Base-by-base conservation (phyloP, 148 eudicot species). In the Silene latifolia region DNA sequence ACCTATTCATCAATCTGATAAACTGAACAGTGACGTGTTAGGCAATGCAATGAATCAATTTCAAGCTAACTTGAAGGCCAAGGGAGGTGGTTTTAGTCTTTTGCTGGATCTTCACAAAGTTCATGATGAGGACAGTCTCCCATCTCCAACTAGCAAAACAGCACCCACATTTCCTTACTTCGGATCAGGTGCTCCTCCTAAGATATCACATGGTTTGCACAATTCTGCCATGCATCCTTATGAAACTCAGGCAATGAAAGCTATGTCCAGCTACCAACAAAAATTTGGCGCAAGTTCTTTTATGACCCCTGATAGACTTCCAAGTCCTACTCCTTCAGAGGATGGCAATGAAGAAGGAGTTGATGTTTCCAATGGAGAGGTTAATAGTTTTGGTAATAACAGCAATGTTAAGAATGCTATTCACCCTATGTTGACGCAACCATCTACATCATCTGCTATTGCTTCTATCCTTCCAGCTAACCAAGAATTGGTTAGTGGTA, bases 261-360 rank as follows among this genome's bases (percentile, higher is more conserved):
- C 96, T 73, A 86, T 92, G 71, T 89, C 99, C 24, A 81, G 89
- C 24, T 95, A 95, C 87, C 99, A 95, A 73, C 97, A 95, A 72
- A 95, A 93, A 83, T 95, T 92, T 83, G 87, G 88, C 27, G 83
- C 81, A 74, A 84, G 81, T 79, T 78, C 96, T 23, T 87, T 89
- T 60, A 54, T 73, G 56, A 76, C 86, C 72, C 72, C 77, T 56
- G 96, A 92, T 61, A 84, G 80, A 69, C 94, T 95, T 78, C 99
- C 99, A 9, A 95, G 99, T 76, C 99, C 99, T 63, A 95, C 99
- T 74, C 99, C 98, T 74, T 92, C 97, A 21, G 94, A 90, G 76
- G 97, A 89, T 46, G 82, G 88, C 71, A 87, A 85, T 63, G 79
- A 74, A 53, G 89, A 81, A 65, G 87, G 80, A 69, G 27, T 72